phyloP scores from a whole-genome alignment of 1,139 yeast genomes.

The Hanseniaspora gamundiae region DNA sequence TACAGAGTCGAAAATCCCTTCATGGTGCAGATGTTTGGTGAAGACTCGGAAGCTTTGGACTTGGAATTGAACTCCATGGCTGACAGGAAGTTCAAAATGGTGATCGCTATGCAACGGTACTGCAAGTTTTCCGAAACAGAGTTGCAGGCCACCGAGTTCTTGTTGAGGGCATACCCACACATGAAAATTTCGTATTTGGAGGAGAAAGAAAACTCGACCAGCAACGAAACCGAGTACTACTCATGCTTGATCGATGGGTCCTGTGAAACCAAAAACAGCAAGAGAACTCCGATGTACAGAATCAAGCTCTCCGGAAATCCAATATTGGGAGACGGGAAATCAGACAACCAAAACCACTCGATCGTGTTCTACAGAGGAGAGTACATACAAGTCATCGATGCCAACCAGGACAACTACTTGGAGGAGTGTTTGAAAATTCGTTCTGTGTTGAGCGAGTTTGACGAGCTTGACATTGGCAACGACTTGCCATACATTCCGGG shows the following conservation, averaged over 20 bases:
- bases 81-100: slow-evolving; percentile 48
- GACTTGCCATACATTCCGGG: slow-evolving; percentile 38
- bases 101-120: slow-evolving; percentile 63
- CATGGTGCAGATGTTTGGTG: slow-evolving; percentile 29
- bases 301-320: slow-evolving; percentile 73
- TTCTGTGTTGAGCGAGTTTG: slow-evolving; percentile 69
- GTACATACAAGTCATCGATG: slow-evolving; percentile 76
- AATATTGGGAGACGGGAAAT: slow-evolving; percentile 79
- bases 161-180: slow-evolving; percentile 52
- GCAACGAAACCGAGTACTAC: slow-evolving; percentile 32
- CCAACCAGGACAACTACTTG: slow-evolving; percentile 77
- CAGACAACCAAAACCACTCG: slow-evolving; percentile 76
- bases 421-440: slow-evolving; percentile 80
- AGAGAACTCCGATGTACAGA: slow-evolving; percentile 37
- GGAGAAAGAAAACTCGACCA: slow-evolving; percentile 26
- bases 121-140: slow-evolving; percentile 41
- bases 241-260: slow-evolving; percentile 53
- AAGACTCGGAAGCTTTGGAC: slow-evolving; percentile 28
- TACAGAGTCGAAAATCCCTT: slow-evolving; percentile 52
- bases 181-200: slow-evolving; percentile 49
- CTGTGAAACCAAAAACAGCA: slow-evolving; percentile 25
- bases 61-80: slow-evolving; percentile 41
- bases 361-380: slow-evolving; percentile 76
- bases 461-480: slow-evolving; percentile 35
- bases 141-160: slow-evolving; percentile 39